Evolutionary conservation across 2,329 filamentous ascomycete genomes (phyloP), one percentile per base, ranked within the genome.

Genomic region (Penicillium sp.): DNA sequence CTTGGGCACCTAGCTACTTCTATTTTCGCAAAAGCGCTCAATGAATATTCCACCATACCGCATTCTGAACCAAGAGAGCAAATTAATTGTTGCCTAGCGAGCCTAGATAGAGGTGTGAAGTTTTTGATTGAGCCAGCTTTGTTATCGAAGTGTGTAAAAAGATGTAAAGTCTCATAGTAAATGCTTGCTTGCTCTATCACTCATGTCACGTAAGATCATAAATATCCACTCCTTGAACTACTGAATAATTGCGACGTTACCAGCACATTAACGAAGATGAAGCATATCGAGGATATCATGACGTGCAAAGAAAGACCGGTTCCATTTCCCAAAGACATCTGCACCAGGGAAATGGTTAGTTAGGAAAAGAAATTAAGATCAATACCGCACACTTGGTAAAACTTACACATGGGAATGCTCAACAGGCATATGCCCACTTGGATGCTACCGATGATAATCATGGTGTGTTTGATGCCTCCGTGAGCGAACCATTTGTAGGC

Each of bases 401-500:
- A 84, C 91, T 82, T 86, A 95, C 91, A 88, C 83, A 88, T 84
- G 0, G 90, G 89, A 57, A 96, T 81, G 53, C 86, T 91, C 62
- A 89, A 72, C 50, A 88, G 72, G 73, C 91, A 96, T 49, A 96
- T 80, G 2, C 80, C 86, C 0, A 96, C 81, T 76, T 97, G 91
- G 19, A 95, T 86, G 37, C 86, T 89, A 2, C 85, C 87, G 47
- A 96, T 83, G 21, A 84, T 82, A 54, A 89, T 82, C 75, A 97
- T 93, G 0, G 84, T 78, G 23, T 68, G 68, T 47, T 82, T 81
- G 59, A 86, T 84, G 2, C 85, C 85, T 9, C 72, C 71, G 0
- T 77, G 64, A 10, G 89, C 81, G 27, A 96, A 81, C 93, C 93
- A 97, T 57, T 92, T 81, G 68, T 91, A 96, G 1, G 91, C 91